phyloP scores from a whole-genome alignment of 768 basidiomycete genomes.

The Phlebiopsis gigantea region DNA sequence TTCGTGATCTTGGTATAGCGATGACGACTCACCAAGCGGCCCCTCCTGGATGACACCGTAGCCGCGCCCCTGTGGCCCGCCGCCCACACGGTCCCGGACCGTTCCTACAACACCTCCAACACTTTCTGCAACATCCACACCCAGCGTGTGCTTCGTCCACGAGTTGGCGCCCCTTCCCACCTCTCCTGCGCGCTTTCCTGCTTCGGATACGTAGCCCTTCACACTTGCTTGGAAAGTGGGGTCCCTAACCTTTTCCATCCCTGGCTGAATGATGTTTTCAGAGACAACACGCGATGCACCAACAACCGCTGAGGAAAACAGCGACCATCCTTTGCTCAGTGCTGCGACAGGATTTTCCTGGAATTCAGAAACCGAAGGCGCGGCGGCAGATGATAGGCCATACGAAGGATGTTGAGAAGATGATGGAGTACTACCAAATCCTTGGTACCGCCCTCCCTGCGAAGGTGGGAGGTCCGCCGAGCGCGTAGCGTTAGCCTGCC shows the following conservation, averaged over 20 bases:
- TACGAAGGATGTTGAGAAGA: conserved; percentile 65
- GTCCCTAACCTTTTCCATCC: conserved; percentile 71
- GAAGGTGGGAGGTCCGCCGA: conserved; percentile 81
- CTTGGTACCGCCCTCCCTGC: conserved; percentile 90
- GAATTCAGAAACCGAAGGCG: conserved; percentile 74
- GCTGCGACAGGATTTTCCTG: conserved; percentile 85
- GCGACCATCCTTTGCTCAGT: conserved; percentile 90
- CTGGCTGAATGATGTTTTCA: conserved; percentile 88
- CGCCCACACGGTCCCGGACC: conserved; percentile 52
- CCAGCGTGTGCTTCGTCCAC: conserved; percentile 72
- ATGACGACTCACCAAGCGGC: conserved; percentile 51
- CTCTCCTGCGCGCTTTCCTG: conserved; percentile 55
- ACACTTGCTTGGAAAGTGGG: conserved; percentile 75
- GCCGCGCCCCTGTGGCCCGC: conserved; percentile 45
- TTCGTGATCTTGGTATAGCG: conserved; percentile 55
- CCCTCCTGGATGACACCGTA: conserved; percentile 33
- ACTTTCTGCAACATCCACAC: conserved; percentile 80
- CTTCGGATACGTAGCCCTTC: conserved; percentile 65
- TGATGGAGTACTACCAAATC: conserved; percentile 85
- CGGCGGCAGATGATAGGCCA: conserved; percentile 70
- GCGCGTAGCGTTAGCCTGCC: conserved; percentile 73
- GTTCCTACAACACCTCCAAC: conserved; percentile 65
- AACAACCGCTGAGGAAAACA: conserved; percentile 82
- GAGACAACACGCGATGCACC: conserved; percentile 76
- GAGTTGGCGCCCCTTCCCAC: conserved; percentile 66